Percentiles rank a stretch among this genome's conserved stretches.
Evolutionary conservation across 2,329 filamentous ascomycete genomes (phyloP).

Genomic region (Claviceps lovelessii): DNA sequence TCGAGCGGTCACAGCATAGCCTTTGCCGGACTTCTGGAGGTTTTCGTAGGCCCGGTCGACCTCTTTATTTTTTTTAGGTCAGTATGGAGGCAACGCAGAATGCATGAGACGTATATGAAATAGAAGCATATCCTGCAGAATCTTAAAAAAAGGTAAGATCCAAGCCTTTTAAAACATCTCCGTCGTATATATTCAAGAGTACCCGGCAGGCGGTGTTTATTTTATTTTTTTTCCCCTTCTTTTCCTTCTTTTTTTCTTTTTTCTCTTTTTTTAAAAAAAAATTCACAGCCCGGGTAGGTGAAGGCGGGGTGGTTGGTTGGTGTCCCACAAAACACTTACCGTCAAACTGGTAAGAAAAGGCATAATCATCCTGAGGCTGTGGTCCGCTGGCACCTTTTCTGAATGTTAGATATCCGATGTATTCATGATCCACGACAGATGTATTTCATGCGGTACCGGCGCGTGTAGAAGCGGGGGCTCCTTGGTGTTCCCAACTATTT

Average conservation of each 20-base stretch:
- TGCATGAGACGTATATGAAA: neutral
- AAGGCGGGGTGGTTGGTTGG: neutral
- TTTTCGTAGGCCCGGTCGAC: conserved; percentile 94
- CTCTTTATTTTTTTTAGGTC: conserved; percentile 41
- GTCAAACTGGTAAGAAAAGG: conserved; percentile 80
- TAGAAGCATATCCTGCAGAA: neutral
- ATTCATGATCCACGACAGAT: neutral
- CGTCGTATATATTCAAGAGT: neutral
- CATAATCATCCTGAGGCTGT: conserved; percentile 59
- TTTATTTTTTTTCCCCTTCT: neutral
- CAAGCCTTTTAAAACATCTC: neutral
- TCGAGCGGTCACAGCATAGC: conserved; percentile 59
- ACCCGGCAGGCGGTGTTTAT: neutral
- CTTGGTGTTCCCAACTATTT: conserved; percentile 34
- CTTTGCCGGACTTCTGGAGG: conserved; percentile 90
- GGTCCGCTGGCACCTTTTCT: conserved; percentile 58
- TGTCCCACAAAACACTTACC: conserved; percentile 41
- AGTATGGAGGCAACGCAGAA: neutral
- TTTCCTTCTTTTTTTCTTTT: no score
- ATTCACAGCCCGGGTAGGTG: neutral
- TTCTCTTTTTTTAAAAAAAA: no score
- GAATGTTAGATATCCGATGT: conserved; percentile 3
- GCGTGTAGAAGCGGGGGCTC: conserved; percentile 25
- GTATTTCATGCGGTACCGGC: conserved; percentile 18
- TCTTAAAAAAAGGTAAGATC: neutral